These are phyloP conservation scores for Fomitopsis palustris DNA, from an alignment of 1,284 basidiomycete genomes.

Conservation along the genomic window DNA sequence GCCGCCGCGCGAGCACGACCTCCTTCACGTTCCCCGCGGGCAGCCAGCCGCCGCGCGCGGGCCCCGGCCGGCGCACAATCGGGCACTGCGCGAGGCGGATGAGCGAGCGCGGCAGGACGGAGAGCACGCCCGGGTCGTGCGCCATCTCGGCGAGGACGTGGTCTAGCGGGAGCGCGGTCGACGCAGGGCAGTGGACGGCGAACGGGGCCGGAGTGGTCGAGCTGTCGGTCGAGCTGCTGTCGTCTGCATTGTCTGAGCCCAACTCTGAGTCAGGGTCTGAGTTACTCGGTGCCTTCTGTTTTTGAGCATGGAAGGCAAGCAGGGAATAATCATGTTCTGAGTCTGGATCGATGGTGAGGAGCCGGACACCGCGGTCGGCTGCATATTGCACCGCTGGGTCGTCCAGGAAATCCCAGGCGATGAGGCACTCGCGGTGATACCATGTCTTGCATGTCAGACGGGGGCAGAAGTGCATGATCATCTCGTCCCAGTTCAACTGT, in stretches of 20 bases:
- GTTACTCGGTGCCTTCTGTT: too few species aligned
- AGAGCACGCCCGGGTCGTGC: conserved; percentile 4
- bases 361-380: conserved; percentile 15
- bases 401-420: conserved; percentile 3
- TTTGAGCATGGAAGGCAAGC: not conserved
- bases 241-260: not conserved
- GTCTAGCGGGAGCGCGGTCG: not conserved
- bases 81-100: conserved; percentile 19
- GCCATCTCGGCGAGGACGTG: conserved; percentile 9
- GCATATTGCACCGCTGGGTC: not conserved
- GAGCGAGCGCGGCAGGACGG: conserved; percentile 18
- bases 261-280: not conserved
- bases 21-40: conserved; percentile 24
- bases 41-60: conserved; percentile 8
- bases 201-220: not conserved
- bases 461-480: conserved; percentile 25
- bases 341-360: conserved; percentile 18
- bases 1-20: conserved; percentile 25
- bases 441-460: conserved; percentile 19
- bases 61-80: conserved; percentile 19
- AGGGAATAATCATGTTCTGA: not conserved
- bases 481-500: not conserved
- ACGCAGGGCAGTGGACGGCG: not conserved
- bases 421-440: conserved; percentile 22
- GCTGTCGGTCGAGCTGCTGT: not conserved